Base-by-base conservation (phyloP, 2,329 filamentous ascomycete genomes). In the Penicillium nordicum region DNA sequence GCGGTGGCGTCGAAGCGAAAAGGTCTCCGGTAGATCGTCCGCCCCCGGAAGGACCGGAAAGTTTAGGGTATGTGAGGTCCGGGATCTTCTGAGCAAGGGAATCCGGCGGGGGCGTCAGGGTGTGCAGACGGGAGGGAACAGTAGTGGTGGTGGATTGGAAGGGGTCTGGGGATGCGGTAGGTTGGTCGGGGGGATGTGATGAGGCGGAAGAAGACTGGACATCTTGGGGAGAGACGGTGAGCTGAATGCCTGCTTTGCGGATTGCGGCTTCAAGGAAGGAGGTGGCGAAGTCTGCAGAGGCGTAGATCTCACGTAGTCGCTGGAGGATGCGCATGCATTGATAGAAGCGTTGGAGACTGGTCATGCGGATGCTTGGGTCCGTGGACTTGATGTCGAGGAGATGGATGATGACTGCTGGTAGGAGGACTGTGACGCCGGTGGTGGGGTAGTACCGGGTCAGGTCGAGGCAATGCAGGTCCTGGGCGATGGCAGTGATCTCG, bases 271-370 rank as follows among this genome's bases (percentile, higher is more conserved):
- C 90, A n/a, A 97, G 81, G 78, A 97, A 97, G 2, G 90, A 90
- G 0, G 90, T 93, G n/a, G 91, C 92, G 67, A 94, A 96, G 73
- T 97, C 92, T n/a, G 93, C 93, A 0, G 92, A 92, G 0, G 92
- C 87, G 68, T 97, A 97, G 30, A 92, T 90, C 68, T 96, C 91
- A 37, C 92, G 86, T 18, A 97, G 81, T 61, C 88, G 88, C 71
- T 92, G 87, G 80, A 97, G 89, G 57, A 96, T 91, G 45, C 87
- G 84, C 90, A 97, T 96, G 76, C 93, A 97, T 71, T 92, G 88
- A 65, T 88, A 88, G 78, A 96, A 96, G 21, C 91, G 90, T 56
- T 87, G 84, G 25, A 92, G 82, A 45, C 90, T 92, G 41, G 84
- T 81, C 57, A 89, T 83, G 18, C 90, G 85, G 4, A 88, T 86